phyloP scores from a whole-genome alignment of 2,329 filamentous ascomycete species.

The Clonostachys chloroleuca region DNA sequence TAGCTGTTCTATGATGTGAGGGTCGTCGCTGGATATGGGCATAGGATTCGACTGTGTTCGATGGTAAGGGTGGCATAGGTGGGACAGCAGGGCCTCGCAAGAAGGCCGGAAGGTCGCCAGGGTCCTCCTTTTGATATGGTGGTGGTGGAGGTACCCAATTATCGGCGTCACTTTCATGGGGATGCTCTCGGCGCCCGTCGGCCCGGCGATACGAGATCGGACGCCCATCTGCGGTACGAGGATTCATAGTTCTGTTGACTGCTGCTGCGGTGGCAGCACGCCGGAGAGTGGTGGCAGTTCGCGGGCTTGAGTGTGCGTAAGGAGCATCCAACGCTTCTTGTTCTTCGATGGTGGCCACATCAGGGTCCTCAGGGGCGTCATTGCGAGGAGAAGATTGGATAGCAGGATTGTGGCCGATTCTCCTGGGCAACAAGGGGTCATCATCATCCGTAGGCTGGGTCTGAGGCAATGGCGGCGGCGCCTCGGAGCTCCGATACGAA shows the following conservation, averaged over 20 bases:
- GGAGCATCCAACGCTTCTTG: conserved; percentile 65
- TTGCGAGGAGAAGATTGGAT: conserved; percentile 5
- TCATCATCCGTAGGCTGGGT: conserved; percentile 29
- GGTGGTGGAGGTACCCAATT: conserved; percentile 86
- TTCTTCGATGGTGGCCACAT: conserved; percentile 45
- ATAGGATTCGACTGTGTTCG: background rate
- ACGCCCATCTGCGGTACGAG: conserved; percentile 47
- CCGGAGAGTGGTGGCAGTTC: conserved; percentile 65
- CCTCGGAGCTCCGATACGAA: conserved; percentile 5
- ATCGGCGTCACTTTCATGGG: conserved; percentile 83
- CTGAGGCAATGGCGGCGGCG: conserved; percentile 21
- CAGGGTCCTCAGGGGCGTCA: conserved; percentile 28
- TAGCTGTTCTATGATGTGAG: conserved; percentile 22
- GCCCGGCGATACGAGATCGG: conserved; percentile 62
- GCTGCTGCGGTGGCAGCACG: conserved; percentile 75
- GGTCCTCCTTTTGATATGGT: conserved; percentile 67
- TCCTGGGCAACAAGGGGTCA: conserved; percentile 49
- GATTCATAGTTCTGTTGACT: conserved; percentile 63
- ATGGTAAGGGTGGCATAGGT: conserved; percentile 13
- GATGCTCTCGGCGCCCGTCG: conserved; percentile 67
- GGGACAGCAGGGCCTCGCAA: conserved; percentile 42
- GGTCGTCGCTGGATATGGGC: background rate
- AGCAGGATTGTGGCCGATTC: conserved; percentile 25
- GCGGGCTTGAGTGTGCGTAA: conserved; percentile 68
- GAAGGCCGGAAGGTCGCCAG: conserved; percentile 51